Evolutionary conservation across 345 rosid species (phyloP).

Genomic region (Aquilaria yunnanensis): DNA sequence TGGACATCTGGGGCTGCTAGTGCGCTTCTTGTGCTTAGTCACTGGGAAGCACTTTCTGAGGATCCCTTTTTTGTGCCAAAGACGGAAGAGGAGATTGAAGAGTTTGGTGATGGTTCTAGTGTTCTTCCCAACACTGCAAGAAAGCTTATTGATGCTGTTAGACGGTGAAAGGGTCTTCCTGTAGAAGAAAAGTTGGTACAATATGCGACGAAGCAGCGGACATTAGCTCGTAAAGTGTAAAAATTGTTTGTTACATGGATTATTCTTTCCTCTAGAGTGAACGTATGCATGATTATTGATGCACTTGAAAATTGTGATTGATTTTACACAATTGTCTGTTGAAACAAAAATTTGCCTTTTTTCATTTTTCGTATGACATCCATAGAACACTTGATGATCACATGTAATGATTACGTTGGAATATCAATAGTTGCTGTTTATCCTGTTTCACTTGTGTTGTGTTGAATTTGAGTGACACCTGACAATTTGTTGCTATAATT

Average conservation of each 20-base stretch:
- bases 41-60: conserved; percentile 81
- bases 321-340: background rate
- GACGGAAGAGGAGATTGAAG: conserved; percentile 85
- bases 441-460: too few species aligned
- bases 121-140: conserved; percentile 79
- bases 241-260: background rate
- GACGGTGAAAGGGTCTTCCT: conserved; percentile 74
- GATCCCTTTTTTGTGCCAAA: conserved; percentile 90
- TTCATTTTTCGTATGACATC: background rate
- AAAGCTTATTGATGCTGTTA: conserved; percentile 70
- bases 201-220: conserved; percentile 83
- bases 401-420: too few species aligned
- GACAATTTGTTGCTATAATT: too few species aligned
- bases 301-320: too few species aligned
- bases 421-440: too few species aligned
- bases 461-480: too few species aligned
- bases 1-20: conserved; percentile 88
- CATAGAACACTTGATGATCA: too few species aligned
- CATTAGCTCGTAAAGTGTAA: conserved; percentile 71
- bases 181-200: conserved; percentile 89
- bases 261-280: too few species aligned
- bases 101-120: conserved; percentile 87
- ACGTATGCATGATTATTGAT: too few species aligned
- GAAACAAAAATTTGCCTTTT: background rate
- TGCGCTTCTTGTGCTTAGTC: conserved; percentile 82